Conservation (phyloP, 1,139 yeast species). For the Suhomyces chickasaworum region DNA sequence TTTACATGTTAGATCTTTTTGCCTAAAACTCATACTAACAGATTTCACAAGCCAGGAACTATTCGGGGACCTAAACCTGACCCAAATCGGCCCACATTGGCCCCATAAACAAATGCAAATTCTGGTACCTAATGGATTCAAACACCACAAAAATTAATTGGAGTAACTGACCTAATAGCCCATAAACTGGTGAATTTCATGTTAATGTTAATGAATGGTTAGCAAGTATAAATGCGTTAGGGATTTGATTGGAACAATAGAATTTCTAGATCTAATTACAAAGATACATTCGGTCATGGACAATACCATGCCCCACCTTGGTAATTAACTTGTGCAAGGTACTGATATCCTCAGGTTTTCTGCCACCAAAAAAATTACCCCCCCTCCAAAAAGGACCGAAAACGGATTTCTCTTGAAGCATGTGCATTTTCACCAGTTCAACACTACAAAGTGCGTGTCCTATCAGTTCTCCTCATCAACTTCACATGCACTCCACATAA, state of each 20-base stretch:
- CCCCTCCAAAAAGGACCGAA: not conserved
- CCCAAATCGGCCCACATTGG: not conserved
- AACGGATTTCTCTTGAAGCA: conserved; percentile 1
- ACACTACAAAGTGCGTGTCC: conserved; percentile 2
- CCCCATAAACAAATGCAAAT: too few relatives aligned
- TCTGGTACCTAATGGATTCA: not conserved
- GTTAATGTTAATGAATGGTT: not conserved
- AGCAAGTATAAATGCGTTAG: not conserved
- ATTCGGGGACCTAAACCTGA: not conserved
- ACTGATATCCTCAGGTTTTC: not conserved
- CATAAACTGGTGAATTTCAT: not conserved
- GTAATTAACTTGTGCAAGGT: not conserved
- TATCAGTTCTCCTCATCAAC: conserved; percentile 7
- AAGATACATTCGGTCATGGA: not conserved
- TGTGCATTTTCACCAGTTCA: conserved; percentile 1
- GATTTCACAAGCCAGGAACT: not conserved
- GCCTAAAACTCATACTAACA: too few relatives aligned
- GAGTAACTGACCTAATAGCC: not conserved
- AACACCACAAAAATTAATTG: not conserved
- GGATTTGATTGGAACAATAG: not conserved
- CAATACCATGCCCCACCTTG: not conserved
- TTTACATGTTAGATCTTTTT: too few relatives aligned
- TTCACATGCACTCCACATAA: conserved; percentile 6
- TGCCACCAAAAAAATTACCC: not conserved
- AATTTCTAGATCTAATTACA: not conserved